These are phyloP conservation scores for Solanum hybrid DNA, from an alignment of 305 asterid species.

Conservation along the genomic window DNA sequence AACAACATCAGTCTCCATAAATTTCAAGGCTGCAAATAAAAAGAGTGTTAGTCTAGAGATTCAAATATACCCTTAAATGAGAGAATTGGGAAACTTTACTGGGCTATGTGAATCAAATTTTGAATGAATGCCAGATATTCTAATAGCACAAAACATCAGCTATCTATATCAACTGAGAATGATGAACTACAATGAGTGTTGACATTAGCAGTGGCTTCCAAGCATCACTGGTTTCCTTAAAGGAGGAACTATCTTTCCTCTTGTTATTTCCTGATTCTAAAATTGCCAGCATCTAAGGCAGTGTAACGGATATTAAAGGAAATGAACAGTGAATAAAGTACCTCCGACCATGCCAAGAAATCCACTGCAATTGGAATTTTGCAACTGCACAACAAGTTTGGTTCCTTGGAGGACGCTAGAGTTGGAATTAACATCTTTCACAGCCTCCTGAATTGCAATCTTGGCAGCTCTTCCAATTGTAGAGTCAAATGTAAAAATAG, in stretches of 20 bases:
- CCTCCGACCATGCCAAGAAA: constrained; percentile 87
- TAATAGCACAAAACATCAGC: background rate
- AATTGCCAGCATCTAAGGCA: background rate
- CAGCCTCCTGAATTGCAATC: constrained; percentile 85
- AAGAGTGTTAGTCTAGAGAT: background rate
- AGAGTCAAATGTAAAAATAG: constrained; percentile 60
- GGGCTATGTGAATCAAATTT: background rate
- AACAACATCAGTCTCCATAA: constrained; percentile 34
- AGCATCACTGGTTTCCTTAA: background rate
- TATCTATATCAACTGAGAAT: background rate
- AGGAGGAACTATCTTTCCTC: background rate
- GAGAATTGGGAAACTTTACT: background rate
- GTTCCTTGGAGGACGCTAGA: constrained; percentile 60
- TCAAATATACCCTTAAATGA: background rate
- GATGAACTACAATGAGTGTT: background rate
- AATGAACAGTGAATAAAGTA: constrained; percentile 9
- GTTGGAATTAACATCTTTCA: constrained; percentile 70
- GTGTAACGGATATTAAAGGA: background rate
- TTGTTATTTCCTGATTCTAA: background rate
- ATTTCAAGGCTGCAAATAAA: constrained; percentile 30
- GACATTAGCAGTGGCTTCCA: background rate
- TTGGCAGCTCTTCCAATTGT: constrained; percentile 77
- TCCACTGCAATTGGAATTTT: constrained; percentile 73
- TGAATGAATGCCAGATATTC: background rate
- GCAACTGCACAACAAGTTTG: constrained; percentile 32